Evolutionary conservation across 1,284 basidiomycete species (phyloP).

Genomic region (Polyporus tsugae): DNA sequence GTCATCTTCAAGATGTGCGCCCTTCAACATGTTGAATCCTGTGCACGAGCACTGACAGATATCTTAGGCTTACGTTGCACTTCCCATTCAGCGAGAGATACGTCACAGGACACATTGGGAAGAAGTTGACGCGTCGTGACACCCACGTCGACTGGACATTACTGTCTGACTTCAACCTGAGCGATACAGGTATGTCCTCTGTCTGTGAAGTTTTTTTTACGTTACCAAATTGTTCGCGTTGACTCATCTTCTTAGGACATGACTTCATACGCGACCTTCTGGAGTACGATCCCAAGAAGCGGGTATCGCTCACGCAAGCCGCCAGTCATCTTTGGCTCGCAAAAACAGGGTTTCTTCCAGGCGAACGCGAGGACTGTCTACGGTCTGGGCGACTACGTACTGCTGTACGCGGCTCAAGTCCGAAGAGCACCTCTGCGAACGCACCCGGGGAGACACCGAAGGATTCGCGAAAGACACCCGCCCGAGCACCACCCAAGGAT

Average conservation of each 20-base stretch:
- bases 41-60: not conserved
- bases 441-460: not conserved
- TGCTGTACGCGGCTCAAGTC: not conserved
- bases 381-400: not conserved
- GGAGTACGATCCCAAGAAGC: constrained; percentile 4
- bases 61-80: not conserved
- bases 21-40: not conserved
- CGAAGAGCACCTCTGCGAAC: not conserved
- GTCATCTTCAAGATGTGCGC: constrained; percentile 6
- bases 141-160: not conserved
- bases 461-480: not conserved
- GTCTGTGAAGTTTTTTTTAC: not conserved
- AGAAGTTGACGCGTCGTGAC: not conserved
- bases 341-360: not conserved
- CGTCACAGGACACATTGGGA: not conserved
- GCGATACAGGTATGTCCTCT: not conserved
- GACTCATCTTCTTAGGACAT: not conserved
- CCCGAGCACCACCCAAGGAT: not conserved
- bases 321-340: constrained; percentile 11
- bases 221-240: not conserved
- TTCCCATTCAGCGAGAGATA: constrained; percentile 1
- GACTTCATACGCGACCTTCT: constrained; percentile 16
- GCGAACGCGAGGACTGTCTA: not conserved
- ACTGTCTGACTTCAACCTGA: not conserved
- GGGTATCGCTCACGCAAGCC: constrained; percentile 16